Conservation (phyloP, 2,329 filamentous ascomycete species). For the Sphaerulina vaccinii region DNA sequence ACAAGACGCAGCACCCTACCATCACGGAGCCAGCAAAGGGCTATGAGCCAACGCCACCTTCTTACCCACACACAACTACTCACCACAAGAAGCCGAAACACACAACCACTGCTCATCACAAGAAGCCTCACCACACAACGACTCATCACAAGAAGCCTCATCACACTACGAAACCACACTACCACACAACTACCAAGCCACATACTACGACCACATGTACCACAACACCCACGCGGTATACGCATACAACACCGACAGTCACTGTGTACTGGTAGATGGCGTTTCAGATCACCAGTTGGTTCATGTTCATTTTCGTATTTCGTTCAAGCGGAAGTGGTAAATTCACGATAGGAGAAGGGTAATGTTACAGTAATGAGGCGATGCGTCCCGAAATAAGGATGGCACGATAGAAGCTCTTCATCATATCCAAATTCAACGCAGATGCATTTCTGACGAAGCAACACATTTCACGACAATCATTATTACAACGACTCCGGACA, state of each 20-base stretch:
- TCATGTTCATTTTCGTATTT: not conserved
- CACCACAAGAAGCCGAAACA: not conserved
- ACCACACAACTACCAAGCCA: not conserved
- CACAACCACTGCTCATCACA: not conserved
- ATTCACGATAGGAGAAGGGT: too few relatives aligned
- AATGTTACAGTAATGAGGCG: too few relatives aligned
- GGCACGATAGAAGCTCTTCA: too few relatives aligned
- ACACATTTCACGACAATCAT: too few relatives aligned
- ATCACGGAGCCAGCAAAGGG: not conserved
- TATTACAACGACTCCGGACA: too few relatives aligned
- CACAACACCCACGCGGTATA: not conserved
- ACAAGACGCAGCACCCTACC: not conserved
- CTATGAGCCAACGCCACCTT: not conserved
- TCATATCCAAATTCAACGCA: too few relatives aligned
- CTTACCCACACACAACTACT: not conserved
- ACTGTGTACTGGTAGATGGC: not conserved
- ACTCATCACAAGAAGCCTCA: conserved; percentile 9
- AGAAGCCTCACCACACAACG: conserved; percentile 1
- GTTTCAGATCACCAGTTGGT: not conserved
- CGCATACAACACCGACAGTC: not conserved
- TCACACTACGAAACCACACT: not conserved
- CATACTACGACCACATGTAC: not conserved
- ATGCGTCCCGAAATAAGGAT: too few relatives aligned
- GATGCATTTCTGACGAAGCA: too few relatives aligned
- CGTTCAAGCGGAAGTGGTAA: not conserved